Evolutionary conservation across 352 stramenopile genomes (phyloP).

Genomic region (Phytophthora fragariaefolia): DNA sequence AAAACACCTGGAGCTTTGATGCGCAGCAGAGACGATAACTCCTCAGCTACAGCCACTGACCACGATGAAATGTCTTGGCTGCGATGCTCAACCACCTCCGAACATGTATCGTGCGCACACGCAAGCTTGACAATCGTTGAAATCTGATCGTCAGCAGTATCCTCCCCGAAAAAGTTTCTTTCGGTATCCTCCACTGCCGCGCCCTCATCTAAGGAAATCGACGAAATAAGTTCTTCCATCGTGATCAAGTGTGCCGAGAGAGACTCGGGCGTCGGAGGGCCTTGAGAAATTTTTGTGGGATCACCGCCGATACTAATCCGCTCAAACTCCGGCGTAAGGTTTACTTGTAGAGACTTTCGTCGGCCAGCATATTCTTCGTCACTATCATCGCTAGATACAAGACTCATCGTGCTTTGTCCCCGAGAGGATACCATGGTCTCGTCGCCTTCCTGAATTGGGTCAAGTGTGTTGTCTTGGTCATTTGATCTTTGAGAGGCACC

Average conservation of each 20-base stretch:
- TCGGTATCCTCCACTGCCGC: constrained; percentile 15
- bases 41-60: constrained; percentile 48
- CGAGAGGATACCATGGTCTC: constrained; percentile 60
- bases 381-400: constrained; percentile 65
- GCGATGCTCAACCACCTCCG: constrained; percentile 53
- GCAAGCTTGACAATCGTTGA: constrained; percentile 43
- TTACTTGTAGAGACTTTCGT: constrained; percentile 72
- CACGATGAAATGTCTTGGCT: constrained; percentile 58
- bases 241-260: constrained; percentile 36
- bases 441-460: constrained; percentile 70
- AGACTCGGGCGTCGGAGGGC: constrained; percentile 6
- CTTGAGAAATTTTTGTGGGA: constrained; percentile 20
- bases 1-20: constrained; percentile 57
- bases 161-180: constrained; percentile 33
- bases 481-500: constrained; percentile 14
- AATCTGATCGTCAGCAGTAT: constrained; percentile 4
- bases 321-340: constrained; percentile 78
- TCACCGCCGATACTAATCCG: constrained; percentile 49
- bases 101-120: constrained; percentile 47
- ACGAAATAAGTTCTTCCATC: constrained; percentile 55
- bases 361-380: constrained; percentile 59
- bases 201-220: constrained; percentile 35
- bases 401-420: constrained; percentile 77
- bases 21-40: constrained; percentile 54
- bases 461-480: constrained; percentile 55